Evolutionary conservation across 305 asterid species (phyloP), one percentile per base, ranked within the genome.

Genomic region (Solanum hybrid): DNA sequence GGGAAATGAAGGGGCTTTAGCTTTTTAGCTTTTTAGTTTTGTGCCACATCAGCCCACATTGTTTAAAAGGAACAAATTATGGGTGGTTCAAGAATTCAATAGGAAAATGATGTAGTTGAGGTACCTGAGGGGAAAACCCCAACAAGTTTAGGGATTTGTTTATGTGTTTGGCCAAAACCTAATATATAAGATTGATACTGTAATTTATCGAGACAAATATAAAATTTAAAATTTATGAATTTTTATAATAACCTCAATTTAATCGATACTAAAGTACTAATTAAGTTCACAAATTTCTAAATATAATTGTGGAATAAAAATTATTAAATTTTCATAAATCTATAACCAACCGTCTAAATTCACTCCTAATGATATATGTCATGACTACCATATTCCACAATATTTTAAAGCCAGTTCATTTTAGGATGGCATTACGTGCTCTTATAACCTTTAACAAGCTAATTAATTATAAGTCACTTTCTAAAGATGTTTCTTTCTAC

Each of bases 401-500:
- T 84, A 84, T 84, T 84, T 84, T 51, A 6, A 31, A 31, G 41
- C 41, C 88, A 84, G 76, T 20, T 51, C 41, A 84, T 84, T 84
- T 10, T 84, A 84, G 31, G 76, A 84, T 84, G 75, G 22, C 88
- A 84, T 84, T 51, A 20, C 76, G 14, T 26, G 10, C 78, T 29
- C 68, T 7, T 22, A 61, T 61, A 2, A 41, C 38, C 34, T 82
- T 39, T 12, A 80, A 7, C 7, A 38, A 80, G 75, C 29, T 72
- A 72, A 26, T 26, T 26, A 11, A 72, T 72, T 72, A 72, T 26
- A 11, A 76, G 75, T 84, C 75, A 29, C 10, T 29, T 83, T 83
- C 88, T 20, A 84, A 38, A 31, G 2, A 31, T 31, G 31, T 84
- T 84, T 51, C 41, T 84, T 51, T 51, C 76, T 81, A 81, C 20